A percentile compares a stretch with the other conserved stretches of the same genome.
These are phyloP conservation scores for Megacollybia marginata DNA, from an alignment of 768 basidiomycete species.

Conservation along the genomic window DNA sequence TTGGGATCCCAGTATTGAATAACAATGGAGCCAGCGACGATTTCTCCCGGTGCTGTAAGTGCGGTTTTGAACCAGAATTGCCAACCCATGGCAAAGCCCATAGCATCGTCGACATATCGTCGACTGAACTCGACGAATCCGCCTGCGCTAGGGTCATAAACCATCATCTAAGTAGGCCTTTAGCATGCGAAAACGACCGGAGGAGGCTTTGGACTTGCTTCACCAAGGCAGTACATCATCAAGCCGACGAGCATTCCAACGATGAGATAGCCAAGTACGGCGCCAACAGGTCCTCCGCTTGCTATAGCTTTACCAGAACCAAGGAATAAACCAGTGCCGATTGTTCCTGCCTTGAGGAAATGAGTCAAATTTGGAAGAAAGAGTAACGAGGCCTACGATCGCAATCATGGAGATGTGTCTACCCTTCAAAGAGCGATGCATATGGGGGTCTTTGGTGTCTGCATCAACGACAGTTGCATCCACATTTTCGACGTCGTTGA, in stretches of 20 bases:
- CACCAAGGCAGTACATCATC: constrained; percentile 29
- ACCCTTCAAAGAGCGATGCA: constrained; percentile 1
- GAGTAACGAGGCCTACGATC: neutral
- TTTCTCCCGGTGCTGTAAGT: constrained; percentile 41
- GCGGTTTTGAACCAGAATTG: constrained; percentile 37
- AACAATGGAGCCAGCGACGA: constrained; percentile 44
- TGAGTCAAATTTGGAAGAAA: neutral
- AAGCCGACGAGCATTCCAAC: constrained; percentile 29
- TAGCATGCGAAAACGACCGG: constrained; percentile 7
- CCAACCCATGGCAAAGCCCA: constrained; percentile 38
- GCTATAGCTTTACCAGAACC: too few relatives aligned
- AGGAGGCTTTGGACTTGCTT: constrained; percentile 16
- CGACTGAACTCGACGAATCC: too few relatives aligned
- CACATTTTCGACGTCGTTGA: neutral
- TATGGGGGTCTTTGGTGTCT: neutral
- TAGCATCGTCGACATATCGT: constrained; percentile 44
- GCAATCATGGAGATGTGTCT: constrained; percentile 5
- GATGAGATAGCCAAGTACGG: constrained; percentile 39
- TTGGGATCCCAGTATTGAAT: constrained; percentile 35
- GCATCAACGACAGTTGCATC: neutral
- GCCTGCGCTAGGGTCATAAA: constrained; percentile 52
- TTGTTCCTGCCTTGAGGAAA: constrained; percentile 1
- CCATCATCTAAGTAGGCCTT: constrained; percentile 44
- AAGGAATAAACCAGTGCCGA: constrained; percentile 34
- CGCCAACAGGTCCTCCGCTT: constrained; percentile 46